Percentiles rank a stretch among this genome's conserved stretches.
Evolutionary conservation across 495 filamentous ascomycete genomes (phyloP).

Genomic region (Parmelia sp.): DNA sequence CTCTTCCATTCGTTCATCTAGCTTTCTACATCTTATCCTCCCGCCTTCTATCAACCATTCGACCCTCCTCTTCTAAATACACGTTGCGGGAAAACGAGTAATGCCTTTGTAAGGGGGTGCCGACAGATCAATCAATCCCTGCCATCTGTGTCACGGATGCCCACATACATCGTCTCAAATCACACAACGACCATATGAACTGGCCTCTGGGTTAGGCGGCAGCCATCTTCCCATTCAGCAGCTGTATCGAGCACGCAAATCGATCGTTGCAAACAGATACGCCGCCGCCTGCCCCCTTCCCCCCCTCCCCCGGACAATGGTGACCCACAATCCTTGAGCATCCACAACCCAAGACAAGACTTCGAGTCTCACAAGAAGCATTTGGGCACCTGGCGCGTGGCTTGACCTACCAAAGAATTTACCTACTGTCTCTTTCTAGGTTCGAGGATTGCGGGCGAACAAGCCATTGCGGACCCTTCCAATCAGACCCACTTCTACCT

Average conservation of each 20-base stretch:
- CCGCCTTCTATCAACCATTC: neutral
- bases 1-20: neutral
- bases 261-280: neutral
- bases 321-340: slow-evolving; percentile 6
- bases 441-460: neutral
- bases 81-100: neutral
- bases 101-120: neutral
- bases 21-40: neutral
- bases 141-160: slow-evolving; percentile 6
- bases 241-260: neutral
- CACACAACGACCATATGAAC: slow-evolving; percentile 8
- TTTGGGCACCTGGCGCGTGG: neutral
- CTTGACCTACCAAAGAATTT: neutral
- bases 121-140: neutral
- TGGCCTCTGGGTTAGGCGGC: slow-evolving; percentile 1
- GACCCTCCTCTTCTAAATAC: neutral
- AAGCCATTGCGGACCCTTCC: slow-evolving; percentile 8
- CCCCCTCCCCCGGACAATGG: neutral
- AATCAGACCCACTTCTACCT: neutral
- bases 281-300: slow-evolving; percentile 2
- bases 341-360: neutral
- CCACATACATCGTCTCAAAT: neutral
- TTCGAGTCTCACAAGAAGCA: neutral
- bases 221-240: neutral
- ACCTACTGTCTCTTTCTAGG: neutral